These are phyloP conservation scores for Anthracocystis panici-leucophaei DNA, from an alignment of 1,284 basidiomycete species.

Conservation along the genomic window DNA sequence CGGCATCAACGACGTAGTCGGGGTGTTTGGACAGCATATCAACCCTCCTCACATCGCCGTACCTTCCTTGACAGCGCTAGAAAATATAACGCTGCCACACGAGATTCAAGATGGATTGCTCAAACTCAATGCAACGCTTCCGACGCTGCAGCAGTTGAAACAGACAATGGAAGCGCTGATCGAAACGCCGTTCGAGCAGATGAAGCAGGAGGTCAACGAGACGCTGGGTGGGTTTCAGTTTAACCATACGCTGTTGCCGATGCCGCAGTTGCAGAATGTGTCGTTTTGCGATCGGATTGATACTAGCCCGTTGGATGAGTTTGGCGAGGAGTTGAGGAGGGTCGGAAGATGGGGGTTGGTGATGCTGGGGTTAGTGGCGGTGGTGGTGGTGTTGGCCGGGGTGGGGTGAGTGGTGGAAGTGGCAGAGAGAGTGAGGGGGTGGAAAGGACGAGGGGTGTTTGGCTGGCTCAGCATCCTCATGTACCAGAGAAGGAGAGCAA, in stretches of 20 bases:
- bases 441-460: constrained; percentile 39
- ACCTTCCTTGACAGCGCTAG: constrained; percentile 74
- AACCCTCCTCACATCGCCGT: constrained; percentile 36
- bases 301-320: constrained; percentile 46
- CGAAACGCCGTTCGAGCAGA: constrained; percentile 51
- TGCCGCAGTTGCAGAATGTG: constrained; percentile 42
- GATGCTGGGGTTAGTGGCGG: constrained; percentile 28
- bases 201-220: constrained; percentile 49
- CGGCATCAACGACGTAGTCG: constrained; percentile 52
- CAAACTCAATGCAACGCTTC: constrained; percentile 83
- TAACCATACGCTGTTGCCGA: constrained; percentile 38
- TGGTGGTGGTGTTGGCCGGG: constrained; percentile 39
- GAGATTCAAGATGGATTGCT: constrained; percentile 80
- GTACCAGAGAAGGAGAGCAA: neutral
- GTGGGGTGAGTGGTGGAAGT: constrained; percentile 49
- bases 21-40: constrained; percentile 48
- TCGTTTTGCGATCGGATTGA: constrained; percentile 53
- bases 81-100: constrained; percentile 85
- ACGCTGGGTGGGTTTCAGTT: constrained; percentile 50
- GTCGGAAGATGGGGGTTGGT: constrained; percentile 33
- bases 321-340: constrained; percentile 38
- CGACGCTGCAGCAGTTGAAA: constrained; percentile 82
- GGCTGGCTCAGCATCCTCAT: constrained; percentile 19
- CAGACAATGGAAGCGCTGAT: constrained; percentile 75
- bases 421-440: constrained; percentile 44